Evolutionary conservation across 176 grass and related monocot genomes (phyloP), one percentile per base, ranked within the genome.

Genomic region (Alloteropsis semialata): DNA sequence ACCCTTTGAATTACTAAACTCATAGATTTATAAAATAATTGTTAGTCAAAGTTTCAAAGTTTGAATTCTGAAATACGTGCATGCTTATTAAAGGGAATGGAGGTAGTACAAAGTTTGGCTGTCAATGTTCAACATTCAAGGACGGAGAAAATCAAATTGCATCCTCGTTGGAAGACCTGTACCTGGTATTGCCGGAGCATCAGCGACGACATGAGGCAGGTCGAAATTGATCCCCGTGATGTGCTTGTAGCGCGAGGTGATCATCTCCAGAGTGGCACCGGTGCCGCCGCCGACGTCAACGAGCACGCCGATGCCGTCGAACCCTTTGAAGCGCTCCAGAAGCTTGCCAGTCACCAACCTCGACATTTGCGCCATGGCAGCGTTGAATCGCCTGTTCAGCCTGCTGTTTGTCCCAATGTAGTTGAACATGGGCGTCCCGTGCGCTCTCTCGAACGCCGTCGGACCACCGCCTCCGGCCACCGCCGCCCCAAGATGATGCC

Each of bases 211-310:
- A 36, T 82, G 68, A 3, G 74, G 81, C 1, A 89, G 62, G n/a
- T 89, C 87, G 62, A 63, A 89, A 51, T 84, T 89, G n/a, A 89
- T n/a, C 1, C 81, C 81, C 21, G 16, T 65, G 6, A 84, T 2
- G 0, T 43, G 5, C 39, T 76, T 76, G 9, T 65, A n/a, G 18
- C 25, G 53, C 5, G 46, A 25, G 17, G 13, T 65, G 30, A 89
- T 66, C 87, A 68, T 72, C 21, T n/a, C 15, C 66, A 89, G n/a
- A 10, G 66, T 79, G 46, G 45, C 1, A 3, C 87, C 81, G 15
- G 18, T 79, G 10, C 87, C 87, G 0, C 86, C 86, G 15, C 86
- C 86, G 17, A 66, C 86, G 68, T 88, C 86, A 9, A 88, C 81
- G 8, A 89, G 87, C 18, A 74, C 72, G n/a, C 38, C 65, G 10